Base-by-base conservation (phyloP, 495 filamentous ascomycete species). In the Hypoxylon intermedium region DNA sequence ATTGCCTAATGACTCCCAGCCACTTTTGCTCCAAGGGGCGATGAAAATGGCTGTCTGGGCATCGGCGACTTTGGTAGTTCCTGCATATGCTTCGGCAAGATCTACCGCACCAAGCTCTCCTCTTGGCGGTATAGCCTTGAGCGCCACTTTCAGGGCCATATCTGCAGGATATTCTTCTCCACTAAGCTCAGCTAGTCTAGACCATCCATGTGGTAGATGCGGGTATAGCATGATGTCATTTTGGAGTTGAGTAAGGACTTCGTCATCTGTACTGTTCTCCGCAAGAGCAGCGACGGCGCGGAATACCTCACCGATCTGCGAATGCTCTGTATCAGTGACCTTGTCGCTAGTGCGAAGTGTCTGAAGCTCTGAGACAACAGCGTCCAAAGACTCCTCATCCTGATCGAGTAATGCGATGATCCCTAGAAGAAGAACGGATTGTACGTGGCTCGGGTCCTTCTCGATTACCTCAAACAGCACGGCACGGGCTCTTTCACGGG, bases 61-160 rank as follows among this genome's bases (percentile, higher is more conserved):
- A 76, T 94, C 90, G 28, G 79, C 80, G 9, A 84, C 76, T 46
- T 79, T 84, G 18, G 87, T 85, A 6, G 89, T 89, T 7, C 91
- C 89, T 1, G 88, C 85, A 76, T 89, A 91, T n/a, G 89, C 88
- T 67, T 78, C 73, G 11, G 89, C 85, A 46, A 98, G 74, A 53
- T 89, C 87, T 16, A 80, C 80, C 12, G 89, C 85, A 6, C 79
- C 83, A 21, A 95, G 74, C 20, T 82, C 77, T 2, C 91, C 88
- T 37, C 77, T 60, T 3, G 92, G 91, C 36, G 92, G 88, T 6
- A 89, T 83, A 13, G 79, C 83, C 62, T 85, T 87, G 16, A 83
- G 47, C n/a, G 91, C 92, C 12, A 90, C 88, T 64, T 87, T 80
- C 56, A 96, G 73, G 38, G 91, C 90, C 89, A 94, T 94, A 46